A percentile compares a stretch with the other conserved stretches of the same genome.
These are phyloP conservation scores for Trichophyton simii DNA, from an alignment of 2,329 filamentous ascomycete species.

Conservation along the genomic window DNA sequence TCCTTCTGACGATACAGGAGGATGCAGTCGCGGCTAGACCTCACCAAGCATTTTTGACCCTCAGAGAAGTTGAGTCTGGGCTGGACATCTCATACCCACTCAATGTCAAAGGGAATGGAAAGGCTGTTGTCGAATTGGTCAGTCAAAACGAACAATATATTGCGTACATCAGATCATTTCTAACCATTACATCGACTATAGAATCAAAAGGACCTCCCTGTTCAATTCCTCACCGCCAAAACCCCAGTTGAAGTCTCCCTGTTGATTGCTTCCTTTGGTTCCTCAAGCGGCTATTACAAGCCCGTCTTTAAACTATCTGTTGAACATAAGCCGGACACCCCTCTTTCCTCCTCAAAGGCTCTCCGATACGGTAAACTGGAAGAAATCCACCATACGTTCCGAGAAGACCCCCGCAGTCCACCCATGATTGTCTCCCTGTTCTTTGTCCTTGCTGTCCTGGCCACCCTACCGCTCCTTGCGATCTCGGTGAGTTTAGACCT, in stretches of 20 bases:
- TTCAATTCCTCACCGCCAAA: constrained; percentile 59
- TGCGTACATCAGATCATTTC: not conserved
- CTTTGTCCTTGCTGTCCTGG: constrained; percentile 62
- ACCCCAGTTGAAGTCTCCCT: constrained; percentile 66
- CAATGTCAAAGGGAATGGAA: constrained; percentile 73
- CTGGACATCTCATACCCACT: constrained; percentile 82
- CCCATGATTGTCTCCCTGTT: constrained; percentile 65
- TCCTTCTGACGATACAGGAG: constrained; percentile 70
- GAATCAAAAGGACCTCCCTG: constrained; percentile 79
- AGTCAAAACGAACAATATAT: constrained; percentile 20
- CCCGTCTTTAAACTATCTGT: constrained; percentile 63
- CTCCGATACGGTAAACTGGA: constrained; percentile 71
- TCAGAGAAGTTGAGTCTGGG: constrained; percentile 61
- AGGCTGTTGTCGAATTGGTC: constrained; percentile 75
- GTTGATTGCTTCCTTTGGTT: constrained; percentile 76
- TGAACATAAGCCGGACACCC: constrained; percentile 48
- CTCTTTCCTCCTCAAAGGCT: constrained; percentile 51
- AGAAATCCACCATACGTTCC: constrained; percentile 89
- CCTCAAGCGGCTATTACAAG: constrained; percentile 52
- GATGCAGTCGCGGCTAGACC: constrained; percentile 66
- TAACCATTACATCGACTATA: constrained; percentile 28
- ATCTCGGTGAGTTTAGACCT: constrained; percentile 44
- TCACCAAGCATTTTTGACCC: constrained; percentile 83
- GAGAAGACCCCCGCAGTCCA: constrained; percentile 63
- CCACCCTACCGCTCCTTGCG: constrained; percentile 60